Percentiles rank a stretch among this genome's conserved stretches.
phyloP scores from a whole-genome alignment of 2,329 filamentous ascomycete genomes.

The Colletotrichum gloeosporioides region DNA sequence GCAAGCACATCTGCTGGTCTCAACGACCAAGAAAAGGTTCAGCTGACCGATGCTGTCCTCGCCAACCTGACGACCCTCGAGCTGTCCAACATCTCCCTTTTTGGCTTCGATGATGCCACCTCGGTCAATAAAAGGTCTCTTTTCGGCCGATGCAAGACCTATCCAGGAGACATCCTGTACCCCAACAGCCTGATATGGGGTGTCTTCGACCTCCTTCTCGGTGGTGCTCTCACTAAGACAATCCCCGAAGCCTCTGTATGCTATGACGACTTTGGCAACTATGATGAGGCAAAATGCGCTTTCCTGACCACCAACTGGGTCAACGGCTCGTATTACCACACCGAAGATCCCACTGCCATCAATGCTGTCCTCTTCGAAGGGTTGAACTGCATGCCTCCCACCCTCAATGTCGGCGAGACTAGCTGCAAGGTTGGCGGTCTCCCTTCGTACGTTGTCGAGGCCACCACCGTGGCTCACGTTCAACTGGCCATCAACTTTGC shows the following conservation, averaged over 20 bases:
- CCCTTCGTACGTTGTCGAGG: constrained; percentile 38
- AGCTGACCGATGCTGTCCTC: constrained; percentile 39
- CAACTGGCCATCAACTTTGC: constrained; percentile 45
- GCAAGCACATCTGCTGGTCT: not conserved
- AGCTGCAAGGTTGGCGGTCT: constrained; percentile 16
- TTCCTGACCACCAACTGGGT: constrained; percentile 34
- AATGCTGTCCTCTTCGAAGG: constrained; percentile 31
- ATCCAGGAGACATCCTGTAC: constrained; percentile 36
- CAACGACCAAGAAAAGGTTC: constrained; percentile 27
- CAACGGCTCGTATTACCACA: constrained; percentile 29
- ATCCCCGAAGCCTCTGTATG: constrained; percentile 36
- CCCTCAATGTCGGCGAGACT: constrained; percentile 15
- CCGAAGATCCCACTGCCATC: constrained; percentile 31
- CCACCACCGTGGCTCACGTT: constrained; percentile 37
- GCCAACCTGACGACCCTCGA: constrained; percentile 34
- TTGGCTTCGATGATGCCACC: constrained; percentile 33
- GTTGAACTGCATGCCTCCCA: constrained; percentile 29
- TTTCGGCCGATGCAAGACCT: constrained; percentile 35
- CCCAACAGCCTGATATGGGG: constrained; percentile 33
- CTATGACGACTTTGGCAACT: constrained; percentile 35
- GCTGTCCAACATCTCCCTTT: constrained; percentile 34
- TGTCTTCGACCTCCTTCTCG: constrained; percentile 39
- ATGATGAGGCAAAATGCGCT: constrained; percentile 34
- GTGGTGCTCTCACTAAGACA: constrained; percentile 34
- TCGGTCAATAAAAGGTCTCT: constrained; percentile 23